A percentile compares a stretch with the other conserved stretches of the same genome.
phyloP scores from a whole-genome alignment of 2,329 filamentous ascomycete species.

The Talaromyces sp. region DNA sequence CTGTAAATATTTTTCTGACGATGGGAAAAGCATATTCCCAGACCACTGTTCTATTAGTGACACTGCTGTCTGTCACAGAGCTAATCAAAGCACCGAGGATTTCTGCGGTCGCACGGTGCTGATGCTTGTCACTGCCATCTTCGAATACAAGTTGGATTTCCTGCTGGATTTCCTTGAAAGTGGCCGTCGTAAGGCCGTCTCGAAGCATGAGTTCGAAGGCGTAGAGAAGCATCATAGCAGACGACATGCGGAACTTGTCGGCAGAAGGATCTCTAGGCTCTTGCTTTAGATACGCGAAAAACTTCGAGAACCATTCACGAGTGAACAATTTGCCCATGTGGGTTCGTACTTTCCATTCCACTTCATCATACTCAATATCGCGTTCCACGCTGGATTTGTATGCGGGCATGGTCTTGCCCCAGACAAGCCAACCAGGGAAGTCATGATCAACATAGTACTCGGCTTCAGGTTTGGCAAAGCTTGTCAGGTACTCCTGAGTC shows the following conservation, averaged over 20 bases:
- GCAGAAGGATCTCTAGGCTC: slow-evolving; percentile 80
- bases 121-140: slow-evolving; percentile 95
- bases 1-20: slow-evolving; percentile 81
- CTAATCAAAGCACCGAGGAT: slow-evolving; percentile 85
- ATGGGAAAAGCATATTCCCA: slow-evolving; percentile 93
- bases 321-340: slow-evolving; percentile 81
- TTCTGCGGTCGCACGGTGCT: slow-evolving; percentile 92
- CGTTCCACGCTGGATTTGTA: slow-evolving; percentile 69
- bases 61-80: slow-evolving; percentile 75
- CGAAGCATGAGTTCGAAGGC: slow-evolving; percentile 84
- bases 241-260: slow-evolving; percentile 88
- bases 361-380: slow-evolving; percentile 76
- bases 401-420: slow-evolving; percentile 84
- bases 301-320: slow-evolving; percentile 81
- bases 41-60: slow-evolving; percentile 71
- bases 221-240: slow-evolving; percentile 83
- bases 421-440: slow-evolving; percentile 94
- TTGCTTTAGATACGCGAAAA: slow-evolving; percentile 93
- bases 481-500: slow-evolving; percentile 75
- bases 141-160: slow-evolving; percentile 77
- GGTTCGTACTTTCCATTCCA: slow-evolving; percentile 72
- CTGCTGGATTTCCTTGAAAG: slow-evolving; percentile 84
- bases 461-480: slow-evolving; percentile 75
- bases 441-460: slow-evolving; percentile 92
- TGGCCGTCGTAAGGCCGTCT: slow-evolving; percentile 73